phyloP scores from a whole-genome alignment of 164 flowering plant genomes.

The Brasenia schreberi region DNA sequence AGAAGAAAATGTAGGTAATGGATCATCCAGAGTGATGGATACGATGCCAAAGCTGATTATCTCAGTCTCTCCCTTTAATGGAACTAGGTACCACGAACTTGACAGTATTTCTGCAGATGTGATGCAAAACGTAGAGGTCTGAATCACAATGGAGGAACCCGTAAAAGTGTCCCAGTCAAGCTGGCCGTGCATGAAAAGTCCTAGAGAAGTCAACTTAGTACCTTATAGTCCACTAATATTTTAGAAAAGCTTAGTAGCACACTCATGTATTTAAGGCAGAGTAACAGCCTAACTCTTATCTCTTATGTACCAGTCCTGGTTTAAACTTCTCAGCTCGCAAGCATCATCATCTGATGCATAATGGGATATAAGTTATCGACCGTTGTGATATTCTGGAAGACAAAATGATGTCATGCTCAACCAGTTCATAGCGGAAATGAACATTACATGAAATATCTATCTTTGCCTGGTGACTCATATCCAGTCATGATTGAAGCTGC shows the following conservation, averaged over 20 bases:
- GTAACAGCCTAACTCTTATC: too few relatives aligned
- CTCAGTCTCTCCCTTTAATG: background rate
- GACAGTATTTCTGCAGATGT: background rate
- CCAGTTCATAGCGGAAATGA: background rate
- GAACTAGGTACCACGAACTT: background rate
- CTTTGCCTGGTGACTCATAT: constrained; percentile 20
- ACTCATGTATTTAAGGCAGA: too few relatives aligned
- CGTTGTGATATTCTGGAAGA: too few relatives aligned
- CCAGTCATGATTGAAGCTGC: constrained; percentile 13
- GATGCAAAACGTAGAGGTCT: background rate
- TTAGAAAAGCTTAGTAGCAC: too few relatives aligned
- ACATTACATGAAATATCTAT: constrained; percentile 35
- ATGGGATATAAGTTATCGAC: too few relatives aligned
- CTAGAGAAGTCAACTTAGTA: background rate
- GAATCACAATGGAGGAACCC: background rate
- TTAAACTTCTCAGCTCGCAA: too few relatives aligned
- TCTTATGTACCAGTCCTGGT: too few relatives aligned
- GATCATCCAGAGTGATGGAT: too few relatives aligned
- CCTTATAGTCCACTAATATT: background rate
- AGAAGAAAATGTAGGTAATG: too few relatives aligned
- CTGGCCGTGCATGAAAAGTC: background rate
- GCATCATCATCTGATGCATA: too few relatives aligned
- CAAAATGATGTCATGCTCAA: too few relatives aligned
- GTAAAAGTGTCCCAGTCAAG: background rate
- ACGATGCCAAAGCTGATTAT: background rate